Base-by-base conservation (phyloP, 2,329 filamentous ascomycete genomes). In the Stagonosporopsis tanaceti region DNA sequence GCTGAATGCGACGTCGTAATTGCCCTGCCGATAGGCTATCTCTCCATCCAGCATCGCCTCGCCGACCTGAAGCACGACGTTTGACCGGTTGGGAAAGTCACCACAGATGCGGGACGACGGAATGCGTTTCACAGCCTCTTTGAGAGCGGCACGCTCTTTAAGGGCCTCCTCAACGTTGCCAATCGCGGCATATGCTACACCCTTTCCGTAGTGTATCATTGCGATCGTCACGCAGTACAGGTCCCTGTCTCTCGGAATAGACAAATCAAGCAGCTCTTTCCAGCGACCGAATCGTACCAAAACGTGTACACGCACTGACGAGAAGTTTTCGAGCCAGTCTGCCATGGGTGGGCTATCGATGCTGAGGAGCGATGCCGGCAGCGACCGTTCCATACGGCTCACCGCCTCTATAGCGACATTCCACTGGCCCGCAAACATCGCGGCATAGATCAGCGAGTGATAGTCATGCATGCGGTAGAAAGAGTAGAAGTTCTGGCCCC, bases 391-490 rank as follows among this genome's bases (percentile, higher is more conserved):
- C 45, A 93, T 81, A 41, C 80, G 77, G 0, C 69, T 64, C 0
- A 85, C 84, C 0, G 88, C 87, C 0, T 89, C 82, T 2, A 93
- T 71, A 0, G 89, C 88, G 11, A 88, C 78, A 24, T 77, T 71
- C 1, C 81, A 89, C 69, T 89, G 85, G 0, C 87, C 91, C 0
- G 89, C 85, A 63, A 93, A 89, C 89, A 93, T 91, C 55, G 90
- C 89, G 0, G 88, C 87, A 69, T 93, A 93, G 47, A 93, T 84
- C 2, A 86, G 83, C 62, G 91, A 92, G 69, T 93, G 90, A 65
- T 88, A 88, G 68, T 93, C 82, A 70, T 94, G 91, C 47, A 85
- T 84, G 14, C 90, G 84, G 71, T 93, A 94, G 5, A 93, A 82
- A 0, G 88, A 89, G 76, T 93, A 94, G 71, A 93, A 93, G 70